phyloP scores from a whole-genome alignment of 768 basidiomycete genomes.

The Boletus sp. region DNA sequence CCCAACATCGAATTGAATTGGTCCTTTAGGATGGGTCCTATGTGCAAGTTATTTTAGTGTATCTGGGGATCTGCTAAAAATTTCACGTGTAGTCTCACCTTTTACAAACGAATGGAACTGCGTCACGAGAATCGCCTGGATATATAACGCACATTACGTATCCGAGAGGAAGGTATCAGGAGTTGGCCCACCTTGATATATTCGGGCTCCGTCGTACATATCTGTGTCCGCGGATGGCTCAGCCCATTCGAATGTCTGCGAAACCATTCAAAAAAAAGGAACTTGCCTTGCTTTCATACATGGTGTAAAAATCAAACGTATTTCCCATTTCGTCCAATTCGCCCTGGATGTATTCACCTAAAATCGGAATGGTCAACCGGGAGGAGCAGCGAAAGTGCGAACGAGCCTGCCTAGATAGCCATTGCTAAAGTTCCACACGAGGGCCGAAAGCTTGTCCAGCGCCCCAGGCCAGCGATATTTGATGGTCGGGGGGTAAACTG shows the following conservation, averaged over 20 bases:
- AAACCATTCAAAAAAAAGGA: background rate
- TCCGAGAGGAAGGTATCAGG: background rate
- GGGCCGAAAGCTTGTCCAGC: slow-evolving; percentile 40
- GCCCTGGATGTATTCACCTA: slow-evolving; percentile 13
- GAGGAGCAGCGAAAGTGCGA: background rate
- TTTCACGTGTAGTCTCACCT: slow-evolving; percentile 22
- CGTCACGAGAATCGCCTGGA: slow-evolving; percentile 37
- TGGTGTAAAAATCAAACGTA: slow-evolving; percentile 19
- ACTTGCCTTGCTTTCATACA: slow-evolving; percentile 31
- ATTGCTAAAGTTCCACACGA: slow-evolving; percentile 38
- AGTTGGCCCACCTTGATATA: slow-evolving; percentile 35
- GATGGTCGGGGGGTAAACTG: slow-evolving; percentile 42
- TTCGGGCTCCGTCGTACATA: slow-evolving; percentile 39
- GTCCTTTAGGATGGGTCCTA: slow-evolving; percentile 25
- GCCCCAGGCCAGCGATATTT: slow-evolving; percentile 43
- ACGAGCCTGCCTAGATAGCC: slow-evolving; percentile 48
- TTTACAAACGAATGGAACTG: slow-evolving; percentile 38
- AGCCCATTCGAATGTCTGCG: background rate
- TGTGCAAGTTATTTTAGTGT: no score
- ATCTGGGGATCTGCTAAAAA: no score
- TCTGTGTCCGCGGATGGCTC: slow-evolving; percentile 18
- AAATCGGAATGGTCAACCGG: background rate
- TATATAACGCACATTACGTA: background rate
- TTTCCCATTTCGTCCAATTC: slow-evolving; percentile 22
- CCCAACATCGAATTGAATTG: slow-evolving; percentile 33